Percentiles rank a stretch among this genome's conserved stretches.
Evolutionary conservation across 108 stramenopile genomes (phyloP).

Genomic region (Aurantiochytrium sp.): DNA sequence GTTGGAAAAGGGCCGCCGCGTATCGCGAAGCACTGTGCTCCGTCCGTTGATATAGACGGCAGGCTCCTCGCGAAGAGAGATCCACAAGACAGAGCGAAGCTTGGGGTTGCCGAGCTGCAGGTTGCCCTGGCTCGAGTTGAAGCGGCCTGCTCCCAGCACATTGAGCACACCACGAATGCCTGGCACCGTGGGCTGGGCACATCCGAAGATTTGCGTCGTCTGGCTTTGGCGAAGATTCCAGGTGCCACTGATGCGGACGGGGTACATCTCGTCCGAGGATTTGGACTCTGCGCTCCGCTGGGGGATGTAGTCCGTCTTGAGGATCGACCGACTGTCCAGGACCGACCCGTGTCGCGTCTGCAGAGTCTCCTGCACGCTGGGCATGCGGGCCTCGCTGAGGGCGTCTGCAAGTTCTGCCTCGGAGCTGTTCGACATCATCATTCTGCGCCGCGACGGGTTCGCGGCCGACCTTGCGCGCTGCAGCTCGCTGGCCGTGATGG

Average conservation of each 20-base stretch:
- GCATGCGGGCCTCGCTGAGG: not conserved
- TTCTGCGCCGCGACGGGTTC: not conserved
- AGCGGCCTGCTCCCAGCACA: not conserved
- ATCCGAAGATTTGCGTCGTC: not conserved
- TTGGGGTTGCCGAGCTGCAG: not conserved
- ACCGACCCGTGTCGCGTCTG: not conserved
- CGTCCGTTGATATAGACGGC: not conserved
- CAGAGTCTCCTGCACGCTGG: not conserved
- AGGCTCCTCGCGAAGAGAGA: not conserved
- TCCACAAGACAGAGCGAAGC: not conserved
- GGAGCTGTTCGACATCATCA: not conserved
- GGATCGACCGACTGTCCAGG: not conserved
- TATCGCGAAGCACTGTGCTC: not conserved
- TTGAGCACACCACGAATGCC: not conserved
- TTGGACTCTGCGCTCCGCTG: not conserved
- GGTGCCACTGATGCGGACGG: not conserved
- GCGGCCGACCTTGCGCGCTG: not conserved
- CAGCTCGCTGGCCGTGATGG: not conserved
- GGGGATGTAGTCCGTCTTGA: constrained; percentile 1
- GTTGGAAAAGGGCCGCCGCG: not conserved
- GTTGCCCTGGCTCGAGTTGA: not conserved
- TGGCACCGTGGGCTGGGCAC: not conserved
- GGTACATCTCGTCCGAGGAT: not conserved
- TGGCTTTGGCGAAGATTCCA: not conserved
- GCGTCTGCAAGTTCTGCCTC: not conserved